A percentile compares a stretch with the other conserved stretches of the same genome.
Evolutionary conservation across 2,329 filamentous ascomycete genomes (phyloP).

Genomic region (Immersiporthe knoxdaviesiana): DNA sequence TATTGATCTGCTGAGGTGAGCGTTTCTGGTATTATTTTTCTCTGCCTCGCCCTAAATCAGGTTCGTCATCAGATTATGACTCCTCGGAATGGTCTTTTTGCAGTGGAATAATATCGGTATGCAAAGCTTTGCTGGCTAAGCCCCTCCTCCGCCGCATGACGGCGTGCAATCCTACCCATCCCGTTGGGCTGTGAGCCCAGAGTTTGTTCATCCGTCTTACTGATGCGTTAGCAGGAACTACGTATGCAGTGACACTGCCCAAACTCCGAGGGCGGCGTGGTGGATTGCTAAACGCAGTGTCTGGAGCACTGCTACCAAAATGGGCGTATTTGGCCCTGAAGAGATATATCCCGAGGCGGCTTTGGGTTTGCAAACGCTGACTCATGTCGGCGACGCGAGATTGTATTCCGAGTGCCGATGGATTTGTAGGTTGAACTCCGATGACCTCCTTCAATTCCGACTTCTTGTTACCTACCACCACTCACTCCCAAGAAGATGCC

Average conservation of each 20-base stretch:
- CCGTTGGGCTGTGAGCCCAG: background rate
- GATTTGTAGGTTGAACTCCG: background rate
- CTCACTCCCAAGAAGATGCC: background rate
- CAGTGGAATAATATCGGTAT: background rate
- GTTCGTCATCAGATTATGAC: background rate
- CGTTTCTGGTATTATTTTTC: background rate
- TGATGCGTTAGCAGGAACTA: background rate
- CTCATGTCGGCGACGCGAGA: background rate
- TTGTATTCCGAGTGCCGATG: background rate
- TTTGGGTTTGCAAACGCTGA: slow-evolving; percentile 2
- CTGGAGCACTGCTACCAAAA: background rate
- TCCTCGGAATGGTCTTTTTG: background rate
- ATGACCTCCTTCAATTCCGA: slow-evolving; percentile 4
- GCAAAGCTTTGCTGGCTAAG: background rate
- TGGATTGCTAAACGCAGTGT: background rate
- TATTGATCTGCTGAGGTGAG: background rate
- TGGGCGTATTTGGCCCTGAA: too few species aligned
- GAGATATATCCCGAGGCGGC: background rate
- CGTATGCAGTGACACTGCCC: background rate
- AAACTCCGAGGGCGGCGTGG: background rate
- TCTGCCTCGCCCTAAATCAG: background rate
- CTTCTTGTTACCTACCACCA: background rate
- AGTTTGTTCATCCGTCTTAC: slow-evolving; percentile 5
- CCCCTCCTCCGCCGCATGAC: background rate
- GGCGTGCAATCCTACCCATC: too few species aligned